Conservation (phyloP, 176 grass and related monocot species). For the Oryza glaberrima region DNA sequence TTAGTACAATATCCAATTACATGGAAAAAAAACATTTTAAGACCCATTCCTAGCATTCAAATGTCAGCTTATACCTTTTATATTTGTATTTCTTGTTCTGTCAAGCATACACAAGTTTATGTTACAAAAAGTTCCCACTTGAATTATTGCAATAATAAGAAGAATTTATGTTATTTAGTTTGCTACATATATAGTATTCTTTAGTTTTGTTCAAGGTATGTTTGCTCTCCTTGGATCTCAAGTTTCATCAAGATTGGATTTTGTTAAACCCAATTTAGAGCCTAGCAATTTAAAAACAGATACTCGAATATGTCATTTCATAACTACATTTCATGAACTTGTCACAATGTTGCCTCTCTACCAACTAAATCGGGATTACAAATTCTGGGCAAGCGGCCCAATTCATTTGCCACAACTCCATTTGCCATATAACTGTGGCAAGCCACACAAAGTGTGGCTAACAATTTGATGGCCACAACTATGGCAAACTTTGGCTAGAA, state of each 20-base stretch:
- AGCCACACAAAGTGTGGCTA: too few species aligned
- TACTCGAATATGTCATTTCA: background rate
- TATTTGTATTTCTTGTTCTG: background rate
- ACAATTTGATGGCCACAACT: too few species aligned
- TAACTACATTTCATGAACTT: background rate
- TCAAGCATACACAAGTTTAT: background rate
- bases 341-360: background rate
- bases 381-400: background rate
- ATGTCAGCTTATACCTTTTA: background rate
- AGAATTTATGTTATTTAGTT: background rate
- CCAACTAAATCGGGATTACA: background rate
- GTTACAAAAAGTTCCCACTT: background rate
- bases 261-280: background rate
- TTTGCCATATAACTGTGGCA: too few species aligned
- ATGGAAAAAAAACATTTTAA: background rate
- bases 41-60: background rate
- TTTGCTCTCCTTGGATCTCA: background rate
- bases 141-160: background rate
- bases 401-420: background rate
- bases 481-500: too few species aligned
- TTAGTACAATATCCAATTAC: background rate
- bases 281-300: background rate
- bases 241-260: background rate
- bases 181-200: background rate
- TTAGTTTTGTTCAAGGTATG: background rate